Evolutionary conservation across 495 filamentous ascomycete genomes (phyloP).

Genomic region (Trichoderma asperelloides): DNA sequence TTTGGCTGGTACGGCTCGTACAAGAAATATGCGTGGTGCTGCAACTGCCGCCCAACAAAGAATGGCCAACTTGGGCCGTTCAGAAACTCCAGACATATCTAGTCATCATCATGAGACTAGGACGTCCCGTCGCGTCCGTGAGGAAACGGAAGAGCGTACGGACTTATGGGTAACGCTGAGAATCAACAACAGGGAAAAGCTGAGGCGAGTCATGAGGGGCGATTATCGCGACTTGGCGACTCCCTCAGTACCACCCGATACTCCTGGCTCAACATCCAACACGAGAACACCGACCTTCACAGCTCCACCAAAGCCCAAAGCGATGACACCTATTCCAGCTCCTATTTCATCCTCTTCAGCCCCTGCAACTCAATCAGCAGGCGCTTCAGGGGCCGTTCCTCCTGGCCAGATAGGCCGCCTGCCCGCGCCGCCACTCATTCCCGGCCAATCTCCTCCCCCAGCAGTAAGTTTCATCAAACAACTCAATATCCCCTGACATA

Average conservation of each 20-base stretch:
- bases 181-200: slow-evolving; percentile 51
- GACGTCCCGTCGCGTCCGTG: slow-evolving; percentile 49
- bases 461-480: slow-evolving; percentile 42
- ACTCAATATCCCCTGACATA: background rate
- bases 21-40: slow-evolving; percentile 77
- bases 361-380: slow-evolving; percentile 1
- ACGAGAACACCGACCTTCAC: slow-evolving; percentile 23
- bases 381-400: slow-evolving; percentile 16
- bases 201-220: slow-evolving; percentile 51
- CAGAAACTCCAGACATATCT: slow-evolving; percentile 76
- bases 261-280: slow-evolving; percentile 22
- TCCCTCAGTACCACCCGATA: slow-evolving; percentile 25
- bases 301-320: slow-evolving; percentile 38
- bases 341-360: slow-evolving; percentile 19
- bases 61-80: slow-evolving; percentile 70
- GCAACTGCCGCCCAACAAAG: slow-evolving; percentile 70
- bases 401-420: slow-evolving; percentile 53
- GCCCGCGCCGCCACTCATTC: slow-evolving; percentile 51
- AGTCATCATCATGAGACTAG: slow-evolving; percentile 63
- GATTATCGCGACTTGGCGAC: slow-evolving; percentile 18
- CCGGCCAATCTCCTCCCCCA: slow-evolving; percentile 40
- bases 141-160: slow-evolving; percentile 62
- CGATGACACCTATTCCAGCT: slow-evolving; percentile 30
- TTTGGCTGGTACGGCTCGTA: slow-evolving; percentile 69
- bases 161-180: slow-evolving; percentile 64